Evolutionary conservation across 2,329 filamentous ascomycete genomes (phyloP), one percentile per base, ranked within the genome.

Genomic region (Orbilia oligospora): DNA sequence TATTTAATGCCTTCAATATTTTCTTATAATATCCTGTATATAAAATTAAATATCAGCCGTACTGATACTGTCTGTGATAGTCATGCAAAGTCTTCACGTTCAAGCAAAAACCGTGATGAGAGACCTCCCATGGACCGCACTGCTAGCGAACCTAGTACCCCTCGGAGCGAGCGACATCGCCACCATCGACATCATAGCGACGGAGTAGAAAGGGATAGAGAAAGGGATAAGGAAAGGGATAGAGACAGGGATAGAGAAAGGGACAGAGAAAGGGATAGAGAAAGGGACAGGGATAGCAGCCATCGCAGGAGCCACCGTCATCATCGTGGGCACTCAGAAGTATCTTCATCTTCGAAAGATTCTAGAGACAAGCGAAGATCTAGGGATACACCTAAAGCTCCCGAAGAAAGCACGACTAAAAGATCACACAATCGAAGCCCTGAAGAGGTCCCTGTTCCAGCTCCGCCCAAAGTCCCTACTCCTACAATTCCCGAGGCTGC

Each of bases 61-160:
- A 77, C 73, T 77, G 73, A 77, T 77, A 46, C 56, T 10, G 41
- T 71, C 22, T 71, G 41, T 61, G 51, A 77, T 41, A 77, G 73
- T 63, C 67, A 71, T 71, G 51, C 67, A 61, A 77, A 71, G 53
- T 67, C 66, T 41, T 56, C 73, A 27, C 73, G 73, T 71, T 77
- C 73, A 67, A 77, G 67, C 73, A 77, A 64, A 61, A 77, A 71
- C 68, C 67, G 67, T 77, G 67, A 71, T 64, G 65, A 77, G 51
- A 77, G 67, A 55, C 73, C 67, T 5, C 63, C 67, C 49, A 71
- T 77, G 73, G 73, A 77, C 61, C 67, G 73, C 61, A 69, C 63
- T 38, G 41, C 73, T 56, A 77, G 73, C 53, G 73, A 77, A 30
- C 63, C 73, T 53, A 71, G 53, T 68, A 61, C 67, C 18, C 56